Evolutionary conservation across 768 basidiomycete species (phyloP), one percentile per base, ranked within the genome.

Genomic region (Suillus lakei): DNA sequence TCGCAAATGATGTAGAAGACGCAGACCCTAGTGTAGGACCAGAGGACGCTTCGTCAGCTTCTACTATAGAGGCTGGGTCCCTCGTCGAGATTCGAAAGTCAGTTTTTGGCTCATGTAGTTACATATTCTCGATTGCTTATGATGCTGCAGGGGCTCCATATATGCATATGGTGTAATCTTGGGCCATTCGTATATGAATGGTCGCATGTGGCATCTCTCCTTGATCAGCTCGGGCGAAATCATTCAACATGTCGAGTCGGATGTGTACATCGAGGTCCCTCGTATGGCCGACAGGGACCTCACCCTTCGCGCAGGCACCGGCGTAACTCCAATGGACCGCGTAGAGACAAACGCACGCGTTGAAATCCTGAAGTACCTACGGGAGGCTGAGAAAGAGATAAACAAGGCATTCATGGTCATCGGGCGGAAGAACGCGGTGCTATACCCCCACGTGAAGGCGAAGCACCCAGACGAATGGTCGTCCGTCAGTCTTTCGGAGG

Each of bases 261-360:
- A 93, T 65, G 78, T 91, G 69, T 80, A 82, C 70, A 91, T 89
- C 72, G 70, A 80, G 30, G 77, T 91, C n/a, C 90, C 90, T 0
- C 74, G 77, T n/a, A 81, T 90, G 70, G 77, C 86, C 30, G 72
- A 84, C 16, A 60, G 66, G 48, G 80, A 85, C 65, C 78, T 88
- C 9, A 78, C 82, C 0, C 67, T 68, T 41, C 81, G 86, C 38
- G 90, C 88, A 70, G 88, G 89, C 1, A 48, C 50, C 1, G 64
- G 70, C 1, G 68, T 68, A 0, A 62, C 72, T 28, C 73, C 84
- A 0, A 50, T 59, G 9, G 78, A 73, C 34, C 70, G 71, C 18
- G 67, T 69, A 6, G 77, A 90, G 65, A 74, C 84, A 56, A 77
- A 79, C 32, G 92, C 93, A 3, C 84, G 95, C 3, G 82, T 92